Conservation (phyloP, 148 eudicot species). For the Cornus suecica region DNA sequence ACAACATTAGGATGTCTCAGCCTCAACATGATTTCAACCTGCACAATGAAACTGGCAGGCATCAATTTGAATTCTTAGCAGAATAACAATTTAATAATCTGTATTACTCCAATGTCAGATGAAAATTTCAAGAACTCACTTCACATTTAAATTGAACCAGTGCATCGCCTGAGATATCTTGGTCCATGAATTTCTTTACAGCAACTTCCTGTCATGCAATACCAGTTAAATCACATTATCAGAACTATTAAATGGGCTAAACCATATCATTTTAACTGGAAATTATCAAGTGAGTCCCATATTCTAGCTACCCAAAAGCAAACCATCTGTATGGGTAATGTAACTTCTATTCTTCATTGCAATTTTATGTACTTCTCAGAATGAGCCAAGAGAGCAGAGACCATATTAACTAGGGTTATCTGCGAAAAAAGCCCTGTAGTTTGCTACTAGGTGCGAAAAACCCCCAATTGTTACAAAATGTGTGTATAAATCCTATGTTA, state of each 20-base stretch:
- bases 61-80: conserved; percentile 7
- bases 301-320: neutral
- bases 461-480: no score
- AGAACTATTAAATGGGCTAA: neutral
- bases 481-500: no score
- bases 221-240: conserved; percentile 9
- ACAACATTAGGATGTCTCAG: conserved; percentile 98
- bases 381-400: no score
- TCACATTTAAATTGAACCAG: conserved; percentile 85
- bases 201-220: conserved; percentile 82
- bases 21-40: conserved; percentile 96
- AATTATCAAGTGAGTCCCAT: neutral
- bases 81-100: neutral
- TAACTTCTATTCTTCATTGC: neutral
- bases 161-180: conserved; percentile 85
- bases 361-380: neutral
- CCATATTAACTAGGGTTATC: neutral
- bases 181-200: conserved; percentile 94
- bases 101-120: neutral
- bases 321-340: neutral
- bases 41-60: conserved; percentile 25
- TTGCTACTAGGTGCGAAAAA: no score
- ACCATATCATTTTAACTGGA: neutral
- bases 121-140: conserved; percentile 36
- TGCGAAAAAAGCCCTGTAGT: no score